phyloP scores from a whole-genome alignment of 2,329 filamentous ascomycete genomes.

The Magnaporthales sp. region DNA sequence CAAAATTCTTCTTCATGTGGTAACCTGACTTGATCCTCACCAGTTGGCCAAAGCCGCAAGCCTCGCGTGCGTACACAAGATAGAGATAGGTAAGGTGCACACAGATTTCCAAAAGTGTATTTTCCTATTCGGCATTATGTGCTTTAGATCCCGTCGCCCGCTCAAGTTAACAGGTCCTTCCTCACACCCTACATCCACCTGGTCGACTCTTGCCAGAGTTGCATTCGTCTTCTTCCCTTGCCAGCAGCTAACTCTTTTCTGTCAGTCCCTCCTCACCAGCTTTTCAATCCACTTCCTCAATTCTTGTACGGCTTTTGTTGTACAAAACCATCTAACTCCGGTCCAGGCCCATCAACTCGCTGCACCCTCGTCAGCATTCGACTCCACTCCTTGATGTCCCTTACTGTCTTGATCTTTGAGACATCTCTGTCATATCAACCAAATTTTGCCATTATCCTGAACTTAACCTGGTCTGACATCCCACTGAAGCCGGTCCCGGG shows the following conservation, averaged over 20 bases:
- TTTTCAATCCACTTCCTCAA: not conserved
- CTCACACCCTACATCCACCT: not conserved
- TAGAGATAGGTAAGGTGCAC: not conserved
- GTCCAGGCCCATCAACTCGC: not conserved
- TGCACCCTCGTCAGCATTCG: not conserved
- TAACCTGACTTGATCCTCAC: not conserved
- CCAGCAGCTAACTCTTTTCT: not conserved
- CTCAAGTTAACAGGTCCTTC: not conserved
- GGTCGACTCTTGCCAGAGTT: not conserved
- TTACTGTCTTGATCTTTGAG: conserved; percentile 7
- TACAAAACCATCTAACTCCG: not conserved
- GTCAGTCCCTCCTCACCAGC: not conserved
- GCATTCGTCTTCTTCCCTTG: not conserved
- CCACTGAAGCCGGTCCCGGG: not conserved
- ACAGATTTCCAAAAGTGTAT: not conserved
- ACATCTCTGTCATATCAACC: conserved; percentile 11
- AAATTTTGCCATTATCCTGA: conserved; percentile 3
- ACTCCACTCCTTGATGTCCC: conserved; percentile 1
- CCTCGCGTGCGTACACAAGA: not conserved
- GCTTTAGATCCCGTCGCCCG: not conserved
- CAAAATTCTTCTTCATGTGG: not conserved
- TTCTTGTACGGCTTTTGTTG: not conserved
- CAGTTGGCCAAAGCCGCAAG: not conserved
- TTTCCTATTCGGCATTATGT: not conserved
- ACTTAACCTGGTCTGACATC: not conserved